Evolutionary conservation across 1,284 basidiomycete species (phyloP).

Genomic region (Trichosporon sp.): DNA sequence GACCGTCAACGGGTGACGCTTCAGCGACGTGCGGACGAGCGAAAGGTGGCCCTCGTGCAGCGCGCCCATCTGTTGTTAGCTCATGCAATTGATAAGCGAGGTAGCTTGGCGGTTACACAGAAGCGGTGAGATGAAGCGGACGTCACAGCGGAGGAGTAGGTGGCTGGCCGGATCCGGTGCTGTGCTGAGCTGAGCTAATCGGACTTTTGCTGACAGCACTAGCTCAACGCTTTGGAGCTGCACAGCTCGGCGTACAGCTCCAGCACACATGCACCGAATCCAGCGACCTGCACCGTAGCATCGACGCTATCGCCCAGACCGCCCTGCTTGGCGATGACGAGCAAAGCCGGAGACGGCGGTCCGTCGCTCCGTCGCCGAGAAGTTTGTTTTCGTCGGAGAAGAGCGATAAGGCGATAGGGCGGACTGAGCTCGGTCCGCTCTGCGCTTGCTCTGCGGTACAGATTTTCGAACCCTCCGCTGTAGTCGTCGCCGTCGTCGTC

Average conservation of each 20-base stretch:
- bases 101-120: too few relatives aligned
- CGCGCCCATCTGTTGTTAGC: constrained; percentile 68
- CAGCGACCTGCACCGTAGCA: too few relatives aligned
- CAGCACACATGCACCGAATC: too few relatives aligned
- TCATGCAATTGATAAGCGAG: too few relatives aligned
- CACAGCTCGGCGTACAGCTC: too few relatives aligned
- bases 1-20: constrained; percentile 77
- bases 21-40: constrained; percentile 64
- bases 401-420: background rate
- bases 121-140: background rate
- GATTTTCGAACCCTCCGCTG: too few relatives aligned
- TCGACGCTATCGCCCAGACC: too few relatives aligned
- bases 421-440: background rate
- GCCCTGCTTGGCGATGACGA: too few relatives aligned
- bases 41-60: constrained; percentile 88
- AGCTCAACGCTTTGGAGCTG: too few relatives aligned
- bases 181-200: background rate
- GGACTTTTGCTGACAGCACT: too few relatives aligned
- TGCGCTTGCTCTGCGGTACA: too few relatives aligned
- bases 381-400: constrained; percentile 3
- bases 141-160: background rate
- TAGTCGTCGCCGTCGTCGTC: too few relatives aligned
- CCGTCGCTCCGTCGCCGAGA: background rate
- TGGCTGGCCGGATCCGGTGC: background rate
- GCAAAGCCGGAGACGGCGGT: background rate